Base-by-base conservation (phyloP, 495 filamentous ascomycete species). In the Penicillium paxilli region DNA sequence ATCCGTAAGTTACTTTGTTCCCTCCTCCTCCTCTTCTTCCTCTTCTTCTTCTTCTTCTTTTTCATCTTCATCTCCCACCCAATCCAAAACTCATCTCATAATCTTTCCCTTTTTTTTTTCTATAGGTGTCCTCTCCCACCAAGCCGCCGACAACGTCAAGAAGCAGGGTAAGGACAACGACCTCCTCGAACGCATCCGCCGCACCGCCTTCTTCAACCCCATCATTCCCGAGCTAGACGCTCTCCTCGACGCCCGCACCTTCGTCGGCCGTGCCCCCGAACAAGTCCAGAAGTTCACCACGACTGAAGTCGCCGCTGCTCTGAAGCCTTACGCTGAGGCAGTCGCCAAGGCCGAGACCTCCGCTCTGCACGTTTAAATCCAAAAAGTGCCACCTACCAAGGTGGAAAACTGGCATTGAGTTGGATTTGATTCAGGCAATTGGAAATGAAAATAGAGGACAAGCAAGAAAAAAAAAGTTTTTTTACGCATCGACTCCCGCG, bases 121-220 rank as follows among this genome's bases (percentile, higher is more conserved):
- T 57, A 50, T 57, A 73, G 84, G 89, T 51, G 88, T 96, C 12
- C 79, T 97, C 52, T 89, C 84, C n/a, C 92, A 93, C 70, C 78
- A 98, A 74, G 92, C 94, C 4, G 80, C 80, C 55, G 79, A 79
- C 33, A 83, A 86, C 16, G 91, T 98, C 47, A 97, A 97, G 79
- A 80, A 81, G 63, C 73, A 86, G 68, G 92, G 91, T 37, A 82
- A 84, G 52, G 71, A 82, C 51, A 97, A 97, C 66, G 92, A 96
- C 70, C 78, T 98, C 4, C 81, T 96, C 46, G 84, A 89, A 57
- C 80, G 91, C 14, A 90, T 97, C 66, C 85, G 84, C 71, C 78
- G 73, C 51, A 82, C 79, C 16, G 72, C 81, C 42, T 96, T 91
- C 80, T 97, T 98, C 78, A 73, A 80, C 64, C 87, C 90, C n/a